A percentile compares a stretch with the other conserved stretches of the same genome.
Conservation (phyloP, 225 moss, liverwort and hornwort genomes). For the Marchantia polymorpha region DNA sequence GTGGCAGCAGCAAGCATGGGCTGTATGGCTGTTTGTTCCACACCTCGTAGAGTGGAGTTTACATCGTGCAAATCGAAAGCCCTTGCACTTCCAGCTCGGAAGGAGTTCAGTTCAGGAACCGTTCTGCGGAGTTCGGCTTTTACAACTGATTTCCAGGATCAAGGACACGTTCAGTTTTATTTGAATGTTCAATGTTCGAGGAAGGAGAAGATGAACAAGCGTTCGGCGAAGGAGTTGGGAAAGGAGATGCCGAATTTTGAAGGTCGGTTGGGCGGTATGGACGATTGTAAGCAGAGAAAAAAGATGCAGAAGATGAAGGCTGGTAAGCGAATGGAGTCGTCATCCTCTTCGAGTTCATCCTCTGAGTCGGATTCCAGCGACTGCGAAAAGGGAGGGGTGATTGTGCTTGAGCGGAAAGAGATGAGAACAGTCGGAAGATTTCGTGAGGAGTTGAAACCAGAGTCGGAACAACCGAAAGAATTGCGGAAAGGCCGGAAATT, state of each 20-base stretch:
- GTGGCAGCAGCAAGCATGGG: constrained; percentile 18
- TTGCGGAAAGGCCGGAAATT: background rate
- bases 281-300: background rate
- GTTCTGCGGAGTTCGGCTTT: background rate
- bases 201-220: constrained; percentile 7
- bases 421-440: background rate
- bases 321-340: background rate
- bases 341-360: constrained; percentile 34
- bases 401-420: background rate
- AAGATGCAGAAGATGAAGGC: constrained; percentile 15
- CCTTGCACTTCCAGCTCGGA: background rate
- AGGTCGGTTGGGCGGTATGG: no score
- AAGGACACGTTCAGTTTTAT: constrained; percentile 38
- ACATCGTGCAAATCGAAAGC: background rate
- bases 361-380: constrained; percentile 31
- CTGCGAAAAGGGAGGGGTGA: background rate
- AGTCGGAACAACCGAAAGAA: background rate
- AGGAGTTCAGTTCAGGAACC: background rate
- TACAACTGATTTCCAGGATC: constrained; percentile 24
- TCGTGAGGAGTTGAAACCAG: background rate
- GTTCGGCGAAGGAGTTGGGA: background rate
- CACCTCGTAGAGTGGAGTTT: background rate
- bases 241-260: background rate
- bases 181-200: background rate
- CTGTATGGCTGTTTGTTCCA: constrained; percentile 1